phyloP scores from a whole-genome alignment of 352 stramenopile genomes.

The Phytophthora podocarpi region DNA sequence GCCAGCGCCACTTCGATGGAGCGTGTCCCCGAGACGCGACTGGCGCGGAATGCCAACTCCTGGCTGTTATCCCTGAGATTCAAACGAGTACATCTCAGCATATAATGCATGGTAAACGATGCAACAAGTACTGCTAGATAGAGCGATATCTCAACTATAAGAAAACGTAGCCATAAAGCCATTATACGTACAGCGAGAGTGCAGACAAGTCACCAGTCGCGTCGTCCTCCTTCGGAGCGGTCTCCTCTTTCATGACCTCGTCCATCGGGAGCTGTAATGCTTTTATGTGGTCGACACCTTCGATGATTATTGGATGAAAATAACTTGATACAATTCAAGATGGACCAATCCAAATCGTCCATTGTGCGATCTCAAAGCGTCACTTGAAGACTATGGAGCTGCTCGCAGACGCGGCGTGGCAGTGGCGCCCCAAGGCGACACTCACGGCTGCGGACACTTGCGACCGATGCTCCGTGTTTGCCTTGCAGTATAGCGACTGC shows the following conservation, averaged over 20 bases:
- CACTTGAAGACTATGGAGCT: slow-evolving; percentile 43
- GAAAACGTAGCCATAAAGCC: not conserved
- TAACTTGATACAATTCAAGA: not conserved
- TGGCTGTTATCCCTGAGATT: slow-evolving; percentile 37
- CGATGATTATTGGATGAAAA: slow-evolving; percentile 31
- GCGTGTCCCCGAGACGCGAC: slow-evolving; percentile 66
- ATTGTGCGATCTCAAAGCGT: slow-evolving; percentile 26
- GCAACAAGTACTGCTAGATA: slow-evolving; percentile 9
- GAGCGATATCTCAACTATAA: not conserved
- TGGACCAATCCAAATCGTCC: slow-evolving; percentile 5
- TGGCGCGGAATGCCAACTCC: slow-evolving; percentile 53
- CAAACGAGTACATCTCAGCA: slow-evolving; percentile 15
- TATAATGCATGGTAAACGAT: not conserved
- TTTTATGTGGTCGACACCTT: slow-evolving; percentile 18
- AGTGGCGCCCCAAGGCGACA: slow-evolving; percentile 48
- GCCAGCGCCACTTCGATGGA: slow-evolving; percentile 72
- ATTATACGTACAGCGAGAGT: slow-evolving; percentile 31
- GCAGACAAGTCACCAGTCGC: slow-evolving; percentile 14
- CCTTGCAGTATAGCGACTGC: slow-evolving; percentile 56
- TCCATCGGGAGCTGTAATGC: slow-evolving; percentile 11
- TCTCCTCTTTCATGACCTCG: slow-evolving; percentile 25
- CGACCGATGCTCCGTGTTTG: slow-evolving; percentile 45
- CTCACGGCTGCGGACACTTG: slow-evolving; percentile 45
- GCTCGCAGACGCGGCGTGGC: slow-evolving; percentile 39
- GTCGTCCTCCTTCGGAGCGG: slow-evolving; percentile 21